phyloP scores from a whole-genome alignment of 306 rosid genomes.

The Castanea mollissima region DNA sequence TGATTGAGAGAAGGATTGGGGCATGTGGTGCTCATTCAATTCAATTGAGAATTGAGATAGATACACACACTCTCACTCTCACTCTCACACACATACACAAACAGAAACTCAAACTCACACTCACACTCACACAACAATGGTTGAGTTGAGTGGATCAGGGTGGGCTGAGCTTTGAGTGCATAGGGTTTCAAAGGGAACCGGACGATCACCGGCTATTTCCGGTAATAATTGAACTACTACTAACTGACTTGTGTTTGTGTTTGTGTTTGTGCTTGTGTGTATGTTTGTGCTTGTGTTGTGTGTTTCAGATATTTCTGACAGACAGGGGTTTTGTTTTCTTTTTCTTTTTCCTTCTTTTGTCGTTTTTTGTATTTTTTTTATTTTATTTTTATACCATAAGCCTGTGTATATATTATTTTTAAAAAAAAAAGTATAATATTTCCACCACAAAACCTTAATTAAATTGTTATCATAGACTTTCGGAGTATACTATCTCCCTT shows the following conservation, averaged over 20 bases:
- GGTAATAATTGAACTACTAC: constrained; percentile 49
- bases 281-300: neutral
- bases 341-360: constrained; percentile 23
- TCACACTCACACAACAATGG: neutral
- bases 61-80: constrained; percentile 8
- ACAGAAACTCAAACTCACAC: neutral
- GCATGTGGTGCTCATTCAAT: neutral
- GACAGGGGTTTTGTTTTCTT: constrained; percentile 24
- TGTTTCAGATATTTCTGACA: constrained; percentile 65
- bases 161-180: constrained; percentile 15
- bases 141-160: too few species aligned
- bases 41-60: too few species aligned
- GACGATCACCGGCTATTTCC: constrained; percentile 58
- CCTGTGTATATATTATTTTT: too few species aligned
- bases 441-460: too few species aligned
- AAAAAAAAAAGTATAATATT: too few species aligned
- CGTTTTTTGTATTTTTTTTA: constrained; percentile 34
- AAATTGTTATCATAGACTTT: accelerated
- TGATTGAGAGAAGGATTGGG: constrained; percentile 22
- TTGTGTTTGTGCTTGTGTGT: neutral
- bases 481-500: accelerated
- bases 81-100: neutral
- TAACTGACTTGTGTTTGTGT: constrained; percentile 14
- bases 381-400: neutral
- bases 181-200: constrained; percentile 59